Conservation (phyloP, 768 basidiomycete genomes). For the Suillus cothurnatus region DNA sequence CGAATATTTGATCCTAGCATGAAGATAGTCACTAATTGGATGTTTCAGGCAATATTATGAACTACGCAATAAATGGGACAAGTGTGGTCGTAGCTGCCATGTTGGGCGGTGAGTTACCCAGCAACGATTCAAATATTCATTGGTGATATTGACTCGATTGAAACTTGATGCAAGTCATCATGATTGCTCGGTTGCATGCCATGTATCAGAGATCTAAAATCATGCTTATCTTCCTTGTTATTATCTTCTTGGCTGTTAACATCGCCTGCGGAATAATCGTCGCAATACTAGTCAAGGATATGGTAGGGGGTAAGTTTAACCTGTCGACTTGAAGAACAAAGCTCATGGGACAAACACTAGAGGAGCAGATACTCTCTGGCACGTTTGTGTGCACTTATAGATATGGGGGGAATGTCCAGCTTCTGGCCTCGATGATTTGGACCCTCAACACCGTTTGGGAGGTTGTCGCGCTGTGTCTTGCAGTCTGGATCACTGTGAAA, state of each 20-base stretch:
- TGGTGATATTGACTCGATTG: not conserved
- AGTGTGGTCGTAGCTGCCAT: not conserved
- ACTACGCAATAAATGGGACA: not conserved
- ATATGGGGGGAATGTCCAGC: not conserved
- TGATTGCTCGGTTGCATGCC: not conserved
- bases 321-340: not conserved
- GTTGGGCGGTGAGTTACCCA: not conserved
- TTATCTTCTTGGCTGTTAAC: not conserved
- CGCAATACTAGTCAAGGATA: accelerated
- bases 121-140: not conserved
- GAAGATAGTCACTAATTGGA: not conserved
- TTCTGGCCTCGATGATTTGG: not conserved
- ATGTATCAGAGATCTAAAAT: not conserved
- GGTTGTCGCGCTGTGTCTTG: not conserved
- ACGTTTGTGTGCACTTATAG: not conserved
- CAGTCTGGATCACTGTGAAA: not conserved
- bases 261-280: not conserved
- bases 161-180: not conserved
- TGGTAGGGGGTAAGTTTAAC: not conserved
- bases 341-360: not conserved
- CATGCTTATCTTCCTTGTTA: not conserved
- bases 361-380: not conserved
- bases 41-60: not conserved
- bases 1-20: not conserved
- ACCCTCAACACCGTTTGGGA: not conserved